These are phyloP conservation scores for Cytospora leucostoma DNA, from an alignment of 2,329 filamentous ascomycete genomes.

Conservation along the genomic window DNA sequence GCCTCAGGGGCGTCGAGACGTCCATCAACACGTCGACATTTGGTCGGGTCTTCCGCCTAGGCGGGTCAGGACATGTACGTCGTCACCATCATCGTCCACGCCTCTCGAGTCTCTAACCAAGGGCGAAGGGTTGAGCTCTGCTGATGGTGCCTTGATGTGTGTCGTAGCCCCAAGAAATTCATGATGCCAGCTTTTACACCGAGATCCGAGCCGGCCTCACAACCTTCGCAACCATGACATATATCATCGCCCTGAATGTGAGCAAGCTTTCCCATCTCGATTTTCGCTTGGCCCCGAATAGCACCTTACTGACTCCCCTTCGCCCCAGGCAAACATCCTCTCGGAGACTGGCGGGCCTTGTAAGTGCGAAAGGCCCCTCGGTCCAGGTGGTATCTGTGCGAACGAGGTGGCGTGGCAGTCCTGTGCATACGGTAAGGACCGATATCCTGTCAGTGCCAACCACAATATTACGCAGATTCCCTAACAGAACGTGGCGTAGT, in stretches of 20 bases:
- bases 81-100: neutral
- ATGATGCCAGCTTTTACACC: conserved; percentile 70
- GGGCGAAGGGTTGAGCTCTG: neutral
- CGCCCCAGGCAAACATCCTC: conserved; percentile 66
- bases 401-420: conserved; percentile 42
- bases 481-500: conserved; percentile 13
- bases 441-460: conserved; percentile 38
- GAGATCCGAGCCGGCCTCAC: conserved; percentile 80
- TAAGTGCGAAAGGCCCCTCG: conserved; percentile 54
- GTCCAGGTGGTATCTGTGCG: conserved; percentile 49
- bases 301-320: conserved; percentile 12
- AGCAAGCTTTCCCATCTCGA: conserved; percentile 29
- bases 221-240: conserved; percentile 80
- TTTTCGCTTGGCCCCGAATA: conserved; percentile 2
- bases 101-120: neutral
- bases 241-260: conserved; percentile 76
- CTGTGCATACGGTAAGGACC: conserved; percentile 20
- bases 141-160: neutral
- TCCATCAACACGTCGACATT: conserved; percentile 43
- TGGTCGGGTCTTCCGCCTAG: conserved; percentile 62
- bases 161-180: conserved; percentile 64
- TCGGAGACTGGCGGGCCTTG: conserved; percentile 78
- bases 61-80: conserved; percentile 59
- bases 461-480: too few species aligned
- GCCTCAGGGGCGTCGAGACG: conserved; percentile 33